These are phyloP conservation scores for Podosphaera xanthii DNA, from an alignment of 2,329 filamentous ascomycete species.

Conservation along the genomic window DNA sequence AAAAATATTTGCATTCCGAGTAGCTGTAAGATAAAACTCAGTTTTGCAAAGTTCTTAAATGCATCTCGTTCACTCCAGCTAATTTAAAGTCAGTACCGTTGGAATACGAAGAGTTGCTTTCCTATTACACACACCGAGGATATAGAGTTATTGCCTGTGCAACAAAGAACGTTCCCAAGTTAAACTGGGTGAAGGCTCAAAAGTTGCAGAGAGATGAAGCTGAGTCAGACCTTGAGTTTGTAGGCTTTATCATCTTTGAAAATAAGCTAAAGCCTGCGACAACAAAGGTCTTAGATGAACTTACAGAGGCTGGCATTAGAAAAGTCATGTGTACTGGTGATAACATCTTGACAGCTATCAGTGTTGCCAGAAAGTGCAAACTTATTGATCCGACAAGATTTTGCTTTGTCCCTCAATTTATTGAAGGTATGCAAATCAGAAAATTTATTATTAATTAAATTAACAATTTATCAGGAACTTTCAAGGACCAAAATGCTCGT, in stretches of 20 bases:
- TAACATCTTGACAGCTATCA: conserved; percentile 92
- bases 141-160: conserved; percentile 94
- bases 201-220: conserved; percentile 78
- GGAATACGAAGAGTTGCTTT: conserved; percentile 76
- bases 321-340: conserved; percentile 95
- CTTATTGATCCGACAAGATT: conserved; percentile 61
- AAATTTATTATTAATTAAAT: background rate
- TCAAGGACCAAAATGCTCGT: conserved; percentile 46
- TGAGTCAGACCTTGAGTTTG: conserved; percentile 64
- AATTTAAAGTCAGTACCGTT: conserved; percentile 35
- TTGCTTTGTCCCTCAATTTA: conserved; percentile 81
- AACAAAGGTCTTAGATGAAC: conserved; percentile 55
- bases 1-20: conserved; percentile 71
- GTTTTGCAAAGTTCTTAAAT: background rate
- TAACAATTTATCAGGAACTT: conserved; percentile 29
- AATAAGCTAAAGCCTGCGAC: conserved; percentile 92
- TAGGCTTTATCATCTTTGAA: conserved; percentile 95
- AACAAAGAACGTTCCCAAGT: conserved; percentile 62
- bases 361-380: conserved; percentile 74
- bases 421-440: conserved; percentile 34
- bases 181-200: conserved; percentile 85
- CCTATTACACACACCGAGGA: conserved; percentile 82
- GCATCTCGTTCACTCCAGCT: conserved; percentile 1
- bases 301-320: conserved; percentile 62
- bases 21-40: conserved; percentile 35